Conservation (phyloP, 2,329 filamentous ascomycete genomes). For the Ceratocystis papillata region DNA sequence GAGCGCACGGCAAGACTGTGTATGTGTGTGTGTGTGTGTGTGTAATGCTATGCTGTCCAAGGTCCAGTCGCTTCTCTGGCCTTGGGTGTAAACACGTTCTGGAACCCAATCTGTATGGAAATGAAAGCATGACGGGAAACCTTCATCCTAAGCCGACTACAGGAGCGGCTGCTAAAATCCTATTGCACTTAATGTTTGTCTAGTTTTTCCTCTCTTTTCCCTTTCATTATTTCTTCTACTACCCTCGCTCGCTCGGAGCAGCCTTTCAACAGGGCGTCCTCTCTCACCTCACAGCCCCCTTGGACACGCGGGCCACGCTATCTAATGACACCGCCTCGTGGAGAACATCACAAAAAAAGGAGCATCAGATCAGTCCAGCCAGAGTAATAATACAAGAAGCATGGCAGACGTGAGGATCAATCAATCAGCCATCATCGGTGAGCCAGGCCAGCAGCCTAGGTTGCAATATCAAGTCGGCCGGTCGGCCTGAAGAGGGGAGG, state of each 20-base stretch:
- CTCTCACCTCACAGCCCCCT: neutral
- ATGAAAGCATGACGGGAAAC: neutral
- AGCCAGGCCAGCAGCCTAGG: neutral
- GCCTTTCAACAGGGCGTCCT: neutral
- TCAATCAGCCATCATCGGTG: neutral
- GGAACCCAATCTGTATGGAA: neutral
- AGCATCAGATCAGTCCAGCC: neutral
- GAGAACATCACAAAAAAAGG: neutral
- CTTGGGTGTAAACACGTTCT: neutral
- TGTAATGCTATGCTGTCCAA: neutral
- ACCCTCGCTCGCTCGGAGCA: neutral
- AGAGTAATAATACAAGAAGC: neutral
- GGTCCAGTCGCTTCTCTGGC: neutral
- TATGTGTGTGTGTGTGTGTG: neutral
- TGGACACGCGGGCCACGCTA: neutral
- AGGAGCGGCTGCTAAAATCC: neutral
- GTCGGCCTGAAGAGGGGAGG: no score
- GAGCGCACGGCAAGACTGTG: neutral
- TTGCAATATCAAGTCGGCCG: neutral
- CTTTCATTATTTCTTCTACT: neutral
- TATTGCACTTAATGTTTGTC: neutral
- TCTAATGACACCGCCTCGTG: conserved; percentile 8
- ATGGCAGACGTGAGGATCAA: neutral
- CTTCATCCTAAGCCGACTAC: neutral
- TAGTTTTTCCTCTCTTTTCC: neutral